Evolutionary conservation across 75 land plant species (phyloP).

Genomic region (Pinus albicaulis): DNA sequence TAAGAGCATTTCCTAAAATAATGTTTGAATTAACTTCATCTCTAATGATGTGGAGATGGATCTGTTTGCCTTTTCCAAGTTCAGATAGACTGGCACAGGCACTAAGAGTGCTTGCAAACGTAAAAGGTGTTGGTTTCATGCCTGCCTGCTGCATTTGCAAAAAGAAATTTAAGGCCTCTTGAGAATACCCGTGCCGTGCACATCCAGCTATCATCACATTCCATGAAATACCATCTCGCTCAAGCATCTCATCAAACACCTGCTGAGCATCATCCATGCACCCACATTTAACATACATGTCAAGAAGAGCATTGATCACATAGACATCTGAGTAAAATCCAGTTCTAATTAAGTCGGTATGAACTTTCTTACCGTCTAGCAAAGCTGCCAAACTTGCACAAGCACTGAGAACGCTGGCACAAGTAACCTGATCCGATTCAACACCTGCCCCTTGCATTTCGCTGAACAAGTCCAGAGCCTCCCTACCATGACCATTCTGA

Average conservation of each 20-base stretch:
- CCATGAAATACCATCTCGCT: slow-evolving; percentile 42
- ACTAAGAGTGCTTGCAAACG: neutral
- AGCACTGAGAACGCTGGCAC: slow-evolving; percentile 43
- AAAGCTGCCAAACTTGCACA: slow-evolving; percentile 18
- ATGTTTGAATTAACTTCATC: slow-evolving; percentile 7
- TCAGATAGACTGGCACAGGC: slow-evolving; percentile 18
- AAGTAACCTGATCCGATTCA: slow-evolving; percentile 25
- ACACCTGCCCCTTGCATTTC: slow-evolving; percentile 23
- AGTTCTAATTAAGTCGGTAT: slow-evolving; percentile 27
- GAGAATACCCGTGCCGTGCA: no score
- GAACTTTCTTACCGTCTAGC: slow-evolving; percentile 37
- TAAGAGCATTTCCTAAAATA: slow-evolving; percentile 9
- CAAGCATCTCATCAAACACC: slow-evolving; percentile 32
- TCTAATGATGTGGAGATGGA: slow-evolving; percentile 12
- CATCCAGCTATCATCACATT: slow-evolving; percentile 18
- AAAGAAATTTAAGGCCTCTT: no score
- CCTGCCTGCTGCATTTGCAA: no score
- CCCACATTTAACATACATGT: slow-evolving; percentile 76
- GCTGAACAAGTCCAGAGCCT: slow-evolving; percentile 32
- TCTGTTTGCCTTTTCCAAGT: slow-evolving; percentile 10
- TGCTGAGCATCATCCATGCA: slow-evolving; percentile 31
- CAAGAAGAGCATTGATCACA: slow-evolving; percentile 44
- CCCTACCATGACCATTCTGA: slow-evolving; percentile 22
- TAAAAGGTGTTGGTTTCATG: no score
- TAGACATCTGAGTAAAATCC: slow-evolving; percentile 40